phyloP scores from a whole-genome alignment of 192 early-diverging fungal species.

The Cetraspora pellucida region DNA sequence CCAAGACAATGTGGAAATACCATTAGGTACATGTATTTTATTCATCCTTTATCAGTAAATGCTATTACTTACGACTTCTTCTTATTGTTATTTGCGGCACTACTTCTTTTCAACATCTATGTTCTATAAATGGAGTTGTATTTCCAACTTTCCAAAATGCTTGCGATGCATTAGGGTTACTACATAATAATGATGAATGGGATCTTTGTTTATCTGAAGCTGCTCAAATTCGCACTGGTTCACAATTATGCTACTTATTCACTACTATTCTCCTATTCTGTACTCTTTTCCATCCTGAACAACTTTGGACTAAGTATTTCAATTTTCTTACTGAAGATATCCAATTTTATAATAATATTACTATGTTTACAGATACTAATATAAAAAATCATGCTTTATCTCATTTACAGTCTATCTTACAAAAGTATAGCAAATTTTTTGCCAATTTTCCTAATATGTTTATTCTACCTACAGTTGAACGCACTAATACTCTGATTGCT shows the following conservation, averaged over 20 bases:
- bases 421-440: conserved; percentile 21
- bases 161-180: conserved; percentile 35
- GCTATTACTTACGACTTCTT: conserved; percentile 38
- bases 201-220: conserved; percentile 36
- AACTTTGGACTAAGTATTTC: conserved; percentile 13
- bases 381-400: conserved; percentile 7
- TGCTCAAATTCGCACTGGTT: conserved; percentile 12
- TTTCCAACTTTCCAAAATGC: conserved; percentile 37
- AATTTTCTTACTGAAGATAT: conserved; percentile 28
- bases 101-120: conserved; percentile 33
- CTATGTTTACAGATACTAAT: neutral
- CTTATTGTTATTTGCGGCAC: conserved; percentile 29
- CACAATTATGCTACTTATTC: conserved; percentile 37
- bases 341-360: neutral
- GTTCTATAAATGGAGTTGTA: conserved; percentile 12
- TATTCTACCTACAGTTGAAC: neutral
- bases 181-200: conserved; percentile 38
- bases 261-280: conserved; percentile 7
- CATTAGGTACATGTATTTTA: conserved; percentile 35
- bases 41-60: conserved; percentile 30
- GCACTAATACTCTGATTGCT: conserved; percentile 15
- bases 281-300: neutral
- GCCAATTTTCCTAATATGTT: conserved; percentile 24
- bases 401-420: conserved; percentile 4
- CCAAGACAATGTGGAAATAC: conserved; percentile 12